Conservation (phyloP, 2,329 filamentous ascomycete genomes). For the Ophiostoma sp. region DNA sequence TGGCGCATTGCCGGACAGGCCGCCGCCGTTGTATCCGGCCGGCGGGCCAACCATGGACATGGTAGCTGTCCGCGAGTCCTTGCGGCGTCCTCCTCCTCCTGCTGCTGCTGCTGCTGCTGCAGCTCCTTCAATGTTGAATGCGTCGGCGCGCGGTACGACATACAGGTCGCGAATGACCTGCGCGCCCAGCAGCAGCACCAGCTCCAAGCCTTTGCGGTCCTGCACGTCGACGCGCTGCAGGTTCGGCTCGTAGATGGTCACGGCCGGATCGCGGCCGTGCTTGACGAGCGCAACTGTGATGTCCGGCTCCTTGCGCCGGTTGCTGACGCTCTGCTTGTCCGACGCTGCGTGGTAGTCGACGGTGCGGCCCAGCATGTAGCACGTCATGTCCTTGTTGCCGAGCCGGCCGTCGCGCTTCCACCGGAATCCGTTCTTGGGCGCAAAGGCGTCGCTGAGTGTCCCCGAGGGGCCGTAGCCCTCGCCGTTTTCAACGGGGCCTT, state of each 20-base stretch:
- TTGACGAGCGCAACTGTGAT: constrained; percentile 90
- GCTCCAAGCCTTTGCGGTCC: constrained; percentile 86
- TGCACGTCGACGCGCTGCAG: constrained; percentile 85
- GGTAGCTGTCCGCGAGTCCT: constrained; percentile 41
- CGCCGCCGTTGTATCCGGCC: not conserved
- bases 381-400: constrained; percentile 74
- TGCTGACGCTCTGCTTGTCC: constrained; percentile 55
- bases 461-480: constrained; percentile 33
- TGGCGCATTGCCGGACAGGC: not conserved
- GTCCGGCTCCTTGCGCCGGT: constrained; percentile 85
- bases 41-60: constrained; percentile 15
- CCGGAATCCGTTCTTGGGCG: constrained; percentile 74
- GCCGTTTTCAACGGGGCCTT: not conserved
- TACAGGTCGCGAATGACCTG: constrained; percentile 63
- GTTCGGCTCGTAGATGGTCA: constrained; percentile 93
- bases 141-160: constrained; percentile 60
- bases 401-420: constrained; percentile 87
- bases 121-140: constrained; percentile 66
- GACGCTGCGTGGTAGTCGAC: not conserved
- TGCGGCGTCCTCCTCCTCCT: constrained; percentile 28
- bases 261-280: constrained; percentile 53
- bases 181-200: constrained; percentile 63
- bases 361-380: constrained; percentile 65
- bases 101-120: constrained; percentile 25
- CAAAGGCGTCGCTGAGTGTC: constrained; percentile 32